Percentiles rank a stretch among this genome's conserved stretches.
These are phyloP conservation scores for Coix lacrymajobi DNA, from an alignment of 176 grass and related monocot species.

Conservation along the genomic window DNA sequence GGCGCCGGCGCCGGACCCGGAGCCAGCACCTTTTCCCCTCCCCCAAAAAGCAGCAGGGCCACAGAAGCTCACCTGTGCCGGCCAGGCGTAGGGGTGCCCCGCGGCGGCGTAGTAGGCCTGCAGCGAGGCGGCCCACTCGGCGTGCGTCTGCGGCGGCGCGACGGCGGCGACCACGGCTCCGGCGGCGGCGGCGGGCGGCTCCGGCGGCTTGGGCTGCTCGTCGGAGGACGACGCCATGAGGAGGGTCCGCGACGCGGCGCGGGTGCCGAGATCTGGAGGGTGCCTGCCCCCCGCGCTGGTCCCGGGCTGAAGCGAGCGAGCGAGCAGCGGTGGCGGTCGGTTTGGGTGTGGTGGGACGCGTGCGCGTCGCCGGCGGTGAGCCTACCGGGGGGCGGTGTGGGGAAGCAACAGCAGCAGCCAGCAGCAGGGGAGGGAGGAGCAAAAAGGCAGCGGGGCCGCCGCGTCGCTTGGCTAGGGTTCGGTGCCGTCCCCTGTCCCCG, in stretches of 20 bases:
- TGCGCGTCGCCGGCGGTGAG: conserved; percentile 45
- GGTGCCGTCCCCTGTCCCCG: not conserved
- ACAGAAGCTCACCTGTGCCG: conserved; percentile 48
- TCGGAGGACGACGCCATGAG: conserved; percentile 55
- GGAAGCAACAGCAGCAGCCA: not conserved
- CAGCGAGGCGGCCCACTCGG: conserved; percentile 51
- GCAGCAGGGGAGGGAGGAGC: not conserved
- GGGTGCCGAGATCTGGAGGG: conserved; percentile 5
- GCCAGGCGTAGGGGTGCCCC: conserved; percentile 63
- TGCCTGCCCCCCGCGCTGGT: not conserved
- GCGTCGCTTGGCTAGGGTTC: conserved; percentile 46
- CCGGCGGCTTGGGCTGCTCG: conserved; percentile 64
- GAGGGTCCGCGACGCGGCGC: too few relatives aligned
- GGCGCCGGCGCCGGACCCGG: not conserved
- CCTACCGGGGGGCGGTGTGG: conserved; percentile 36
- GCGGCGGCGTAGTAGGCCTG: conserved; percentile 61
- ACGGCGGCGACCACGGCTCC: not conserved
- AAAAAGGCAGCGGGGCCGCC: conserved; percentile 20
- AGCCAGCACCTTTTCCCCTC: not conserved
- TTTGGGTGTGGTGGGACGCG: not conserved
- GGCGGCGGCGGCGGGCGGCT: conserved; percentile 30
- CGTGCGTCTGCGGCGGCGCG: conserved; percentile 28
- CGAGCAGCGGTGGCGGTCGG: conserved; percentile 5
- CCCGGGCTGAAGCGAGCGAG: not conserved
- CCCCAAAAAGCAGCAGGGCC: not conserved